These are phyloP conservation scores for Agrocybe praecox DNA, from an alignment of 768 basidiomycete genomes.

Conservation along the genomic window DNA sequence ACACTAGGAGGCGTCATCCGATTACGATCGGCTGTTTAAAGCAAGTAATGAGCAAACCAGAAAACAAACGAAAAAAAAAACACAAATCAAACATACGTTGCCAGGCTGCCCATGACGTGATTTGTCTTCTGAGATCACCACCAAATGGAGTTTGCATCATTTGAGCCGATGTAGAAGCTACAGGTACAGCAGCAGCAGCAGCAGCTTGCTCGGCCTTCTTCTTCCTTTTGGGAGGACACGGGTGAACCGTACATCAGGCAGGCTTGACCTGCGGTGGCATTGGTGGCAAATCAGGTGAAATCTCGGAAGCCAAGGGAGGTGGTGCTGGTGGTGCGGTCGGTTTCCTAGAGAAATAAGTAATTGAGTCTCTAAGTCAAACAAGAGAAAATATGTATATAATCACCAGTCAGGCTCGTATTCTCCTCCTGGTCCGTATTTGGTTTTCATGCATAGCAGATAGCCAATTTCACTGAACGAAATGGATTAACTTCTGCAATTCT, in stretches of 20 bases:
- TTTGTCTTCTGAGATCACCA: constrained; percentile 44
- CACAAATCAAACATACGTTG: constrained; percentile 62
- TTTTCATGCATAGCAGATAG: constrained; percentile 64
- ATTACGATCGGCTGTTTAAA: constrained; percentile 61
- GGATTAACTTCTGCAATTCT: background rate
- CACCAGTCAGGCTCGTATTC: constrained; percentile 87
- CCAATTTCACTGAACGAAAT: constrained; percentile 65
- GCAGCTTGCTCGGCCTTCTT: constrained; percentile 20
- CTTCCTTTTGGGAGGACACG: constrained; percentile 51
- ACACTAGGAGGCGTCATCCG: constrained; percentile 64
- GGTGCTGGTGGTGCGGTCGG: constrained; percentile 39
- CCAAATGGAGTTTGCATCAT: constrained; percentile 6
- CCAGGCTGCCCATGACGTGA: constrained; percentile 64
- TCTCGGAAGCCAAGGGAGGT: constrained; percentile 37
- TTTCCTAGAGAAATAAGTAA: constrained; percentile 33
- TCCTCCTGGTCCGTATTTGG: constrained; percentile 83
- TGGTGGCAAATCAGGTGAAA: constrained; percentile 42
- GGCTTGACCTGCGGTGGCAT: constrained; percentile 46
- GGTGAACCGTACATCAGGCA: constrained; percentile 62
- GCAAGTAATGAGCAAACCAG: constrained; percentile 4
- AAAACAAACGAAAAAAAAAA: background rate
- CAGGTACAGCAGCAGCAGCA: constrained; percentile 23
- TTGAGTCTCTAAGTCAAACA: background rate
- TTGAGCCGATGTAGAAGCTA: constrained; percentile 30
- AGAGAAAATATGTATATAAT: background rate